These are phyloP conservation scores for Gymnopilus dilepis DNA, from an alignment of 768 basidiomycete genomes.

Conservation along the genomic window DNA sequence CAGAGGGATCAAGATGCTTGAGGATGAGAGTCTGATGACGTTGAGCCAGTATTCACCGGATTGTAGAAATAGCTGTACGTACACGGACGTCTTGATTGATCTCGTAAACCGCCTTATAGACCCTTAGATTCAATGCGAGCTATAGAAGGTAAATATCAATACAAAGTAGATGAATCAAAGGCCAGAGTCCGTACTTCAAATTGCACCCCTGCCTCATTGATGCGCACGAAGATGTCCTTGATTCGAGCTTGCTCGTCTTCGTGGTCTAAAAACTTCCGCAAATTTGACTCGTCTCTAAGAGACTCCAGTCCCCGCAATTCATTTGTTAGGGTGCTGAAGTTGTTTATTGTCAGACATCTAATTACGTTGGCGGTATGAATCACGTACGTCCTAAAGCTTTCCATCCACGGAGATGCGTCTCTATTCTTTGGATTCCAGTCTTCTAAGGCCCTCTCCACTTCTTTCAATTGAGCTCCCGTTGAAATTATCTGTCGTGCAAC, in stretches of 20 bases:
- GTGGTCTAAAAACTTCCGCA: slow-evolving; percentile 18
- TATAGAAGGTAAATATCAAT: slow-evolving; percentile 8
- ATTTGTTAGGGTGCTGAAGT: slow-evolving; percentile 14
- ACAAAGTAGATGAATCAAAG: neutral
- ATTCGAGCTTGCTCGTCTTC: slow-evolving; percentile 23
- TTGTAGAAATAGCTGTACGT: neutral
- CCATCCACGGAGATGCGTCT: slow-evolving; percentile 11
- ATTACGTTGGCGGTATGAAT: neutral
- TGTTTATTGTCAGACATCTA: neutral
- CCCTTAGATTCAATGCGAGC: slow-evolving; percentile 14
- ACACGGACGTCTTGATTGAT: slow-evolving; percentile 15
- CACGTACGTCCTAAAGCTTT: slow-evolving; percentile 17
- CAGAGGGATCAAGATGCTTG: slow-evolving; percentile 17
- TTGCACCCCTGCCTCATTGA: slow-evolving; percentile 21
- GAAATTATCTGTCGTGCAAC: slow-evolving; percentile 15
- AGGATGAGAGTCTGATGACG: slow-evolving; percentile 13
- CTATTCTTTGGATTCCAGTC: slow-evolving; percentile 10
- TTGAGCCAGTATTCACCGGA: neutral
- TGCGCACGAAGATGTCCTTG: slow-evolving; percentile 19
- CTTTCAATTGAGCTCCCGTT: slow-evolving; percentile 16
- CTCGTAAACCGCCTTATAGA: slow-evolving; percentile 16
- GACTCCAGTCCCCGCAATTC: slow-evolving; percentile 14
- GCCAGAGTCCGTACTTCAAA: slow-evolving; percentile 18
- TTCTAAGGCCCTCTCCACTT: slow-evolving; percentile 16
- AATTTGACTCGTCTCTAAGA: slow-evolving; percentile 14